A percentile compares a stretch with the other conserved stretches of the same genome.
Conservation (phyloP, 768 basidiomycete species). For the Amylocystis lapponica region DNA sequence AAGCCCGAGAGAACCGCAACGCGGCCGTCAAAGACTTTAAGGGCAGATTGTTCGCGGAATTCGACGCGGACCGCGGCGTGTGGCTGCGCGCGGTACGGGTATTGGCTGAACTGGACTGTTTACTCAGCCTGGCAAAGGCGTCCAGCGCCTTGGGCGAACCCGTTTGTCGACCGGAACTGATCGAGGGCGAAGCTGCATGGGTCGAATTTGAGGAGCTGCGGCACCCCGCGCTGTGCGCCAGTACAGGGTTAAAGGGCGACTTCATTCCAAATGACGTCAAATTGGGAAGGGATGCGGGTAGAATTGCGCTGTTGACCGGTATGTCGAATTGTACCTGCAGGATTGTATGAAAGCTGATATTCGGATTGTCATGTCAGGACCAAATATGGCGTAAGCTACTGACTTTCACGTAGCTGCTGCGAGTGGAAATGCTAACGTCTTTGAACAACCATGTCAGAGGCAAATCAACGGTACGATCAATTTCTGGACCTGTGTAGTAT, state of each 20-base stretch:
- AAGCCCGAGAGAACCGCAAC: constrained; percentile 85
- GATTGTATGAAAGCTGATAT: neutral
- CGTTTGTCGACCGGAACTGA: constrained; percentile 84
- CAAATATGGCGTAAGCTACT: constrained; percentile 75
- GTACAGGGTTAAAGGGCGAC: constrained; percentile 46
- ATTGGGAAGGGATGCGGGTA: constrained; percentile 69
- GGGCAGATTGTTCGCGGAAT: constrained; percentile 69
- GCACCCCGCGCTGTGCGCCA: constrained; percentile 80
- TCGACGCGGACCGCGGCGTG: constrained; percentile 70
- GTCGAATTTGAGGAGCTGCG: constrained; percentile 86
- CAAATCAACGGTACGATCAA: constrained; percentile 63
- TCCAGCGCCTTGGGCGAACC: constrained; percentile 91
- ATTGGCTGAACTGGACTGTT: constrained; percentile 93
- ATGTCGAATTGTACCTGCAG: neutral
- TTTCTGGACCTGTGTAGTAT: too few species aligned
- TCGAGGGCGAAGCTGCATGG: constrained; percentile 73
- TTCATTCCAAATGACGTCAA: constrained; percentile 95
- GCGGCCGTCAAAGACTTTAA: constrained; percentile 81
- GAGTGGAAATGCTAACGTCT: neutral
- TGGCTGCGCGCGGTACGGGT: constrained; percentile 85
- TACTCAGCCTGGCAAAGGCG: constrained; percentile 86
- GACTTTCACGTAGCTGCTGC: constrained; percentile 1
- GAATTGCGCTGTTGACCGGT: constrained; percentile 86
- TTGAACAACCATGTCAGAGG: constrained; percentile 39
- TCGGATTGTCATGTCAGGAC: constrained; percentile 42